Evolutionary conservation across 2,329 filamentous ascomycete species (phyloP), one percentile per base, ranked within the genome.

Genomic region (Zalaria sp.): DNA sequence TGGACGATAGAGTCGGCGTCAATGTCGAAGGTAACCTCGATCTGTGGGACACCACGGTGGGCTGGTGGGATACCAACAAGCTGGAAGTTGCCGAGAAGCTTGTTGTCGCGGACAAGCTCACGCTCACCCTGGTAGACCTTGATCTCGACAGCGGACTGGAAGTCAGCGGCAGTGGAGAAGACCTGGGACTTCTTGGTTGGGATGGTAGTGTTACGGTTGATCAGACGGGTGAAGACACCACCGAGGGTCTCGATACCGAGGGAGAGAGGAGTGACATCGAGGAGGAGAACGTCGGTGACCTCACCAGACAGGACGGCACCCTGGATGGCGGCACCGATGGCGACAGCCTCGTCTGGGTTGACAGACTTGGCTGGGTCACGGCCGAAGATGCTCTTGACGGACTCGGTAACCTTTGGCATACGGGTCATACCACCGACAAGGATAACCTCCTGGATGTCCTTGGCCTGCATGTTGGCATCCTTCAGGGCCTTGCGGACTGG

Each of bases 41-140:
- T 75, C 66, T 96, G 89, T 50, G 89, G 89, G 47, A 95, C 86
- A 72, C 88, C 88, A 64, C 88, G 87, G 74, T 93, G 88, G 43
- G 89, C 89, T 55, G 89, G 89, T 44, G 89, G 89, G 47, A 96
- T 95, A 51, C 89, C 89, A 57, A 94, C 87, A 54, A 96, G 83
- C 77, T 96, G 88, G 84, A 96, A 96, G 83, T 96, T 96, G 48
- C 89, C 89, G 45, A 96, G 79, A 46, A 96, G 72, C 77, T 96
- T 96, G 83, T 96, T 96, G 72, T 96, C 89, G 62, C 81, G 82
- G 65, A 95, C 88, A 49, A 95, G 86, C 74, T 95, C 88, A 84
- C 89, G 89, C 78, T 96, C 89, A 75, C 89, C 89, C 80, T 96
- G 88, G 83, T 80, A 96, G 50, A 96, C 89, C 83, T 96, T 95